A percentile compares a stretch with the other conserved stretches of the same genome.
Conservation (phyloP, 495 filamentous ascomycete genomes). For the Aspergillus coremiiformis region DNA sequence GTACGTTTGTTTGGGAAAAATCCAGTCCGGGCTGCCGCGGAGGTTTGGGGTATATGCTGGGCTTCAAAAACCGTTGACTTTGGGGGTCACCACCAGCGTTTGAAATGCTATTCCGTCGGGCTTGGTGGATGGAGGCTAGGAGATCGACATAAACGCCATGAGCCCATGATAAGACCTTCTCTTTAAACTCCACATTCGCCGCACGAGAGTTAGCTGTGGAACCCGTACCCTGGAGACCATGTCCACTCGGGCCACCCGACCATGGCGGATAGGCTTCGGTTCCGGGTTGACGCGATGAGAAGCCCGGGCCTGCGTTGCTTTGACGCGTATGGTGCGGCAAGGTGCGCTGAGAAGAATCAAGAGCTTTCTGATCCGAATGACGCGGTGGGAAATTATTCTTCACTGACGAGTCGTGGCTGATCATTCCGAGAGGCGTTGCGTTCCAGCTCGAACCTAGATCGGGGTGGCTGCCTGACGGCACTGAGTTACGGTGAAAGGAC, state of each 20-base stretch:
- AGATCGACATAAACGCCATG: constrained; percentile 85
- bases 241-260: constrained; percentile 17
- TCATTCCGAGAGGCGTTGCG: constrained; percentile 21
- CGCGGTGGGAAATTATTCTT: constrained; percentile 38
- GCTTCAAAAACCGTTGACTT: constrained; percentile 38
- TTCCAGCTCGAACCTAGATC: constrained; percentile 29
- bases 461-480: constrained; percentile 18
- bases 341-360: constrained; percentile 16
- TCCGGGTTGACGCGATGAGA: constrained; percentile 16
- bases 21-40: constrained; percentile 46
- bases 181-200: constrained; percentile 60
- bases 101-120: constrained; percentile 38
- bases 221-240: constrained; percentile 18
- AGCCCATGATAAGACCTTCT: constrained; percentile 76
- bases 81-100: constrained; percentile 27
- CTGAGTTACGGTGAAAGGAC: constrained; percentile 20
- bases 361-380: constrained; percentile 31
- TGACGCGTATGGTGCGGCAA: constrained; percentile 32
- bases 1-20: constrained; percentile 26
- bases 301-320: constrained; percentile 11
- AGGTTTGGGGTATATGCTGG: constrained; percentile 57
- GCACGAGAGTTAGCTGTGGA: constrained; percentile 16
- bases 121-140: constrained; percentile 63
- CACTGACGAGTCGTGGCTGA: constrained; percentile 21
- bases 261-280: constrained; percentile 18